Base-by-base conservation (phyloP, 345 rosid species). In the Anastatica hierochuntica region DNA sequence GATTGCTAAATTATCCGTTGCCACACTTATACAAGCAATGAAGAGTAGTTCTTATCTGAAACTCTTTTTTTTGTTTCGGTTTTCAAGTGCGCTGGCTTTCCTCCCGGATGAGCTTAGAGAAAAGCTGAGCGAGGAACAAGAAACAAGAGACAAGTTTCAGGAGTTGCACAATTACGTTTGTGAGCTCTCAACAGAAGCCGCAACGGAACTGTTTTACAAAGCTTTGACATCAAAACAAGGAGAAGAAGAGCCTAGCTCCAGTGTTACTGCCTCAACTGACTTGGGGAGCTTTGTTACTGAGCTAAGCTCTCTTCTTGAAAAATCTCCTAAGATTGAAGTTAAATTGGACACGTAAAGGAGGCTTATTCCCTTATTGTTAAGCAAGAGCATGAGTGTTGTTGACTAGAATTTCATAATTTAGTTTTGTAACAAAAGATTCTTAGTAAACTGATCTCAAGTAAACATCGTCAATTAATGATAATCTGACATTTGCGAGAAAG, bases 91-190 rank as follows among this genome's bases (percentile, higher is more conserved):
- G 6, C n/a, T 85, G 43, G 77, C 79, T 23, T 75, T 74, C 57
- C 81, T 85, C 39, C 90, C 88, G 1, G 54, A 72, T 52, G 80
- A 30, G 2, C 43, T 83, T 70, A 80, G 69, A 58, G 78, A 77
- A 67, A 74, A 45, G 63, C 63, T 83, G 57, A 43, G 62, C 5
- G 73, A 74, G 37, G 73, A 71, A 53, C 64, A 76, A 68, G 90
- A 77, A 45, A 74, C 56, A 17, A 66, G 67, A 59, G 66, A 64
- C 17, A 58, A 70, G 58, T 71, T 72, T 45, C 77, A 31, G 44
- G 40, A 50, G 6, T 58, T 85, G 69, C 57, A 74, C 63, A 72
- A 67, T 56, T 62, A 76, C 9, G 82, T 77, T 33, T 62, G 58
- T 46, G 59, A 67, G 24, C 43, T 79, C 19, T 81, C 95, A 1